Evolutionary conservation across 2,329 filamentous ascomycete species (phyloP), one percentile per base, ranked within the genome.

Genomic region (Ascochyta viciae-villosae): DNA sequence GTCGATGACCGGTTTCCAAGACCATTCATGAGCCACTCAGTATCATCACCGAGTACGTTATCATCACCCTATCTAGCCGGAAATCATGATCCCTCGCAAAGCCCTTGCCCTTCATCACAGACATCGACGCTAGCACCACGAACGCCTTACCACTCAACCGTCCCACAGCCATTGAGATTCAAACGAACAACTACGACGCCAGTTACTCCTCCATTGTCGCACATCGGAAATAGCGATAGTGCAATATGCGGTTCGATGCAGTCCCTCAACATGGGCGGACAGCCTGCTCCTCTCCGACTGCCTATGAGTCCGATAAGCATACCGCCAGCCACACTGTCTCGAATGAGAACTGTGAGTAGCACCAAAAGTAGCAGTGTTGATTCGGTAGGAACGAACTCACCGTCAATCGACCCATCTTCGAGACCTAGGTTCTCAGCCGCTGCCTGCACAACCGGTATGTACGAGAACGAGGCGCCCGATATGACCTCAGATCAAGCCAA

Each of bases 201-300:
- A 7, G 38, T 58, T 22, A 65, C 57, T 3, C 63, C 61, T 15
- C 57, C 63, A 10, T 60, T 60, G 46, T 65, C 63, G 1, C 44
- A 49, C 12, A 50, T 51, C 43, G 54, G 51, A 13, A 60, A 48
- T 19, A 52, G 49, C 22, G 63, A 63, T 34, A 53, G 58, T 24
- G 47, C 34, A 24, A 26, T 64, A n/a, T 52, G 52, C 3, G 55
- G 64, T 10, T 52, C 50, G 24, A 61, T 65, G 41, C 54, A 57
- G 19, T 57, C 61, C 27, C 48, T 62, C 6, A 54, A 51, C 15
- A 40, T 60, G 24, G 38, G 45, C 27, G 40, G 40, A 22, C 52
- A 49, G 6, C 48, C 42, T 31, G 34, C 43, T 13, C 27, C 47
- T 12, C 50, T 50, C 10, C 49, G 49, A 22, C 34, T 54, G 15